A percentile compares a stretch with the other conserved stretches of the same genome.
Conservation (phyloP, 176 grass and related monocot genomes). For the Hyparrhenia diplandra region DNA sequence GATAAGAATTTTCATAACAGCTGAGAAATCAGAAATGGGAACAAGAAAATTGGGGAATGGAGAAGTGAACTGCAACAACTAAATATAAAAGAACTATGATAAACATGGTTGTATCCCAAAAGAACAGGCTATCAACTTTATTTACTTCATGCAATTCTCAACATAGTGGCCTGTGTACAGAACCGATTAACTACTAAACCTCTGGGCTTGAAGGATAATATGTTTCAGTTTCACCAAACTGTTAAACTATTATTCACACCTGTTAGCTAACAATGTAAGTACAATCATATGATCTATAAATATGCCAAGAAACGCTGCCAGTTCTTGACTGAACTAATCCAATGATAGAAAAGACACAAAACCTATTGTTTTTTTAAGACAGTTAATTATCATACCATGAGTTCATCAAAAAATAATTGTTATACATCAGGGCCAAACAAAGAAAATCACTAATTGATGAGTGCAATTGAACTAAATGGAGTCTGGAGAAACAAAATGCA, state of each 20-base stretch:
- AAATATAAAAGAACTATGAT: neutral
- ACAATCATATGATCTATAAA: neutral
- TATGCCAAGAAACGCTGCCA: neutral
- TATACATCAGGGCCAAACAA: neutral
- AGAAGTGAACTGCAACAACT: neutral
- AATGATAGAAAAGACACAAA: neutral
- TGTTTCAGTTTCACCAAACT: neutral
- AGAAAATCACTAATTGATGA: neutral
- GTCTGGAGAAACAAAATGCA: neutral
- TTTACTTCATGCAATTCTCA: neutral
- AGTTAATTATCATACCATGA: neutral
- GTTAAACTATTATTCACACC: neutral
- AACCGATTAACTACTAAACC: neutral
- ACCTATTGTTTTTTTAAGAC: neutral
- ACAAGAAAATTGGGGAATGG: neutral
- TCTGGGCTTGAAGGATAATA: neutral
- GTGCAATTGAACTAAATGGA: neutral
- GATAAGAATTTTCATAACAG: conserved; percentile 11
- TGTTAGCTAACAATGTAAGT: neutral
- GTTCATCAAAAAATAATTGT: neutral
- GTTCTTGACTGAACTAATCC: neutral
- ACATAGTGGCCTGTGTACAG: neutral
- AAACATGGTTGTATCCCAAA: neutral
- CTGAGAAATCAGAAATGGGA: neutral
- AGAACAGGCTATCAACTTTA: neutral